Evolutionary conservation across 352 stramenopile genomes (phyloP), one percentile per base, ranked within the genome.

Genomic region (Pythium volutum): DNA sequence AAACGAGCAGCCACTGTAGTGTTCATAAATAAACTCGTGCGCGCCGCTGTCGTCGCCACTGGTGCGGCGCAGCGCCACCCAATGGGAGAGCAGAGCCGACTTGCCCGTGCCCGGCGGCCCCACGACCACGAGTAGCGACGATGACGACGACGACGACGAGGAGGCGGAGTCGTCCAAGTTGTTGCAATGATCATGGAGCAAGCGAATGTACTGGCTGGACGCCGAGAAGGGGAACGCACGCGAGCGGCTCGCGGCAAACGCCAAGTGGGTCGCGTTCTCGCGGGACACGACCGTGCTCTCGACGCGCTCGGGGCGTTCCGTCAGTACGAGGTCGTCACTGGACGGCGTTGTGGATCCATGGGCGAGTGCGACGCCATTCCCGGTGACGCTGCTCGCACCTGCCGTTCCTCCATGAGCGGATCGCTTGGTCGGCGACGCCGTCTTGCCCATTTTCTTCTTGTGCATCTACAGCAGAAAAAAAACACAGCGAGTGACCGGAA

Each of bases 1-100:
- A 57, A 88, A 94, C 18, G 85, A 93, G 56, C 85, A 91, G 12
- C 85, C 85, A 14, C 70, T 65, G 52, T 91, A 91, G 68, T 94
- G 85, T 38, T 92, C 76, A 51, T 91, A 91, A 56, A 94, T 88
- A 45, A 93, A 70, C 59, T 92, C 83, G 25, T 76, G 67, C 1
- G 57, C 61, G 25, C 56, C 57, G 25, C 14, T 36, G 31, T 8
- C 31, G 0, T 72, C 66, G 2, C 69, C 61, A 16, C 64, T 74
- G 12, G 55, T 33, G 2, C 77, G 77, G 0, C 81, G 77, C 29
- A 75, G 62, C 4, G 79, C 70, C 0, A 81, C 83, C 81, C 83
- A 93, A 55, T 94, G 84, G 0, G 82, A 76, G 2, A 94, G 70
- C 34, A 94, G 57, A n/a, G 85, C 72, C 7, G 85, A 90, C 57